These are phyloP conservation scores for Arthroderma sp. DNA, from an alignment of 2,329 filamentous ascomycete species.

Conservation along the genomic window DNA sequence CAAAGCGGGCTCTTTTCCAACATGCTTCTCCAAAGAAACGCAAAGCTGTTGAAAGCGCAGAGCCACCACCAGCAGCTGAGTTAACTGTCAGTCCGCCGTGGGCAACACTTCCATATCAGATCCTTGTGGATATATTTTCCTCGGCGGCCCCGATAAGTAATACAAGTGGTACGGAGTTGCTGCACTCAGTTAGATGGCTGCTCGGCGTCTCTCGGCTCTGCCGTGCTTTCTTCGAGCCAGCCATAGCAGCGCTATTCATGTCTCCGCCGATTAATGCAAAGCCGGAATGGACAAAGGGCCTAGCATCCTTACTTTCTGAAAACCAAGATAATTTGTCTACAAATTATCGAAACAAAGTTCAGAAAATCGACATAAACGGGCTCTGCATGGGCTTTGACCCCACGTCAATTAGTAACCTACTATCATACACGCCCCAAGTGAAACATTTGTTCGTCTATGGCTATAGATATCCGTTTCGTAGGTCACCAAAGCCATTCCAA, in stretches of 20 bases:
- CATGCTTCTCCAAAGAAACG: conserved; percentile 9
- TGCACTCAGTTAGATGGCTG: conserved; percentile 43
- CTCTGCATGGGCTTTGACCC: conserved; percentile 35
- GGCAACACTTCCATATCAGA: conserved; percentile 52
- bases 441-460: conserved; percentile 60
- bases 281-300: conserved; percentile 31
- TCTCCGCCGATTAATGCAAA: conserved; percentile 50
- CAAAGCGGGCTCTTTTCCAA: conserved; percentile 7
- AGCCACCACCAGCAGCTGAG: conserved; percentile 9
- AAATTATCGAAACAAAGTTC: conserved; percentile 60
- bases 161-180: conserved; percentile 34
- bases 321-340: conserved; percentile 37
- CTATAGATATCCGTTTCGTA: conserved; percentile 2
- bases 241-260: conserved; percentile 58
- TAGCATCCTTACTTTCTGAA: conserved; percentile 43
- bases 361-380: conserved; percentile 56
- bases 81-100: conserved; percentile 40
- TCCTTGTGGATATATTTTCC: conserved; percentile 57
- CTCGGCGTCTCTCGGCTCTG: conserved; percentile 50
- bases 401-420: conserved; percentile 43
- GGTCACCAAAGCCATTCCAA: not conserved
- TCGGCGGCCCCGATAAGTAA: conserved; percentile 39
- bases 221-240: conserved; percentile 55
- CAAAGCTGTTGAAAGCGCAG: conserved; percentile 2
- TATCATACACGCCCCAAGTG: conserved; percentile 53